These are phyloP conservation scores for Aspergillus hancockii DNA, from an alignment of 495 filamentous ascomycete genomes.

Conservation along the genomic window DNA sequence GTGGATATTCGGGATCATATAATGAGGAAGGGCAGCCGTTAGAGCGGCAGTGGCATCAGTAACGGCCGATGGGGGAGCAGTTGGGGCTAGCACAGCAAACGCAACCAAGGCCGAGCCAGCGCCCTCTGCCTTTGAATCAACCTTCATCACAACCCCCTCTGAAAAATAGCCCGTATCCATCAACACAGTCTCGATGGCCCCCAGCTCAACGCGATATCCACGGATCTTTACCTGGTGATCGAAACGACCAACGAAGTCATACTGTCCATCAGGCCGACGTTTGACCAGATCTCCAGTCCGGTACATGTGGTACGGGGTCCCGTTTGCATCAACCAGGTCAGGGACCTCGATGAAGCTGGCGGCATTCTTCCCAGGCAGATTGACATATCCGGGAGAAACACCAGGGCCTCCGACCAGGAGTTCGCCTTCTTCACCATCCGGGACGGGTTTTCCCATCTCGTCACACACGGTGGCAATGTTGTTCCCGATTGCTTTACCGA, in stretches of 20 bases:
- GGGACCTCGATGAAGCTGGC: conserved; percentile 41
- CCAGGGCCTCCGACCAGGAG: conserved; percentile 46
- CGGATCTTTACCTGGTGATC: conserved; percentile 49
- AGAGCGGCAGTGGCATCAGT: background rate
- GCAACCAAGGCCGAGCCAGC: background rate
- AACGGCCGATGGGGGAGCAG: background rate
- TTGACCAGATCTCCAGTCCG: conserved; percentile 32
- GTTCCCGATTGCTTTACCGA: conserved; percentile 20
- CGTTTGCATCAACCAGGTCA: too few relatives aligned
- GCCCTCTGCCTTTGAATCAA: background rate
- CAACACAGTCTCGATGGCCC: conserved; percentile 31
- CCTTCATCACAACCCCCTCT: background rate
- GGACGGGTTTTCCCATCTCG: conserved; percentile 30
- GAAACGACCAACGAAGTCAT: conserved; percentile 21
- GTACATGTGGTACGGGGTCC: conserved; percentile 15
- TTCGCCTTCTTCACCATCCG: conserved; percentile 47
- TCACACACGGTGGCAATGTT: conserved; percentile 40
- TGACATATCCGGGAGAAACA: conserved; percentile 42
- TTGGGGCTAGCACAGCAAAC: background rate
- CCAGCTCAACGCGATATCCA: conserved; percentile 43
- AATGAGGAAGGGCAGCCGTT: background rate
- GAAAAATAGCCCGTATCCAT: background rate
- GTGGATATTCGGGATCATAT: background rate
- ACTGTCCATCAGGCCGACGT: conserved; percentile 12
- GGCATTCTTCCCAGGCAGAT: conserved; percentile 32